phyloP scores from a whole-genome alignment of 495 filamentous ascomycete genomes.

The Podospora pseudopauciseta region DNA sequence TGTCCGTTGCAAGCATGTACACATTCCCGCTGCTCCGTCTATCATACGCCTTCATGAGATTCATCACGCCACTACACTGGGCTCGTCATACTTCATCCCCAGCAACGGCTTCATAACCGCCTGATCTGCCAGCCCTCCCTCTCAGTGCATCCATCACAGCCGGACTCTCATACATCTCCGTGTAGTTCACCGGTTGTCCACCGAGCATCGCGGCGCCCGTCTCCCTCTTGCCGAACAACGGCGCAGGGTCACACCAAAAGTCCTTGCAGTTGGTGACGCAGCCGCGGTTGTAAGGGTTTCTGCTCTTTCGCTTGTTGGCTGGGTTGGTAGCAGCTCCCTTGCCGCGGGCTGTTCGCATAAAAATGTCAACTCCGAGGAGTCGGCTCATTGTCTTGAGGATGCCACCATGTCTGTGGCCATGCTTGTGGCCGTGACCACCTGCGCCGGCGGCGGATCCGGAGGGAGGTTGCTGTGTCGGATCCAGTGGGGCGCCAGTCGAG shows the following conservation, averaged over 20 bases:
- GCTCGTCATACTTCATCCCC: conserved; percentile 6
- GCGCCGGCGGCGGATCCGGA: conserved; percentile 33
- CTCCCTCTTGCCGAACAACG: conserved; percentile 70
- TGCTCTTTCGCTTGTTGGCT: conserved; percentile 49
- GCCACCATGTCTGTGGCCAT: conserved; percentile 51
- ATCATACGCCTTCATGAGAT: not conserved
- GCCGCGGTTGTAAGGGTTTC: conserved; percentile 83
- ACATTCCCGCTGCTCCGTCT: not conserved
- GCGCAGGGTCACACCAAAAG: conserved; percentile 90
- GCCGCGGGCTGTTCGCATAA: conserved; percentile 74
- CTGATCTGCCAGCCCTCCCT: conserved; percentile 30
- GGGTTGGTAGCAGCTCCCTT: conserved; percentile 47
- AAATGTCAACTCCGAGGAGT: conserved; percentile 85
- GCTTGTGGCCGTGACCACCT: conserved; percentile 43
- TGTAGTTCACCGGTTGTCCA: conserved; percentile 79
- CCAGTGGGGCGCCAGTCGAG: conserved; percentile 70
- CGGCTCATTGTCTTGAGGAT: conserved; percentile 76
- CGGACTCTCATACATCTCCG: conserved; percentile 83
- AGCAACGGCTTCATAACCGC: conserved; percentile 46
- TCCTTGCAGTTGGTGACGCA: conserved; percentile 84
- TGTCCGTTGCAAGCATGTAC: not conserved
- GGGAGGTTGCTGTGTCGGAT: conserved; percentile 39
- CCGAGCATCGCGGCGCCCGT: conserved; percentile 72
- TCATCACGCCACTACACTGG: not conserved
- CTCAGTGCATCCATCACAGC: conserved; percentile 49